Evolutionary conservation across 2,329 filamentous ascomycete genomes (phyloP).

Genomic region (Colletotrichum gloeosporioides): DNA sequence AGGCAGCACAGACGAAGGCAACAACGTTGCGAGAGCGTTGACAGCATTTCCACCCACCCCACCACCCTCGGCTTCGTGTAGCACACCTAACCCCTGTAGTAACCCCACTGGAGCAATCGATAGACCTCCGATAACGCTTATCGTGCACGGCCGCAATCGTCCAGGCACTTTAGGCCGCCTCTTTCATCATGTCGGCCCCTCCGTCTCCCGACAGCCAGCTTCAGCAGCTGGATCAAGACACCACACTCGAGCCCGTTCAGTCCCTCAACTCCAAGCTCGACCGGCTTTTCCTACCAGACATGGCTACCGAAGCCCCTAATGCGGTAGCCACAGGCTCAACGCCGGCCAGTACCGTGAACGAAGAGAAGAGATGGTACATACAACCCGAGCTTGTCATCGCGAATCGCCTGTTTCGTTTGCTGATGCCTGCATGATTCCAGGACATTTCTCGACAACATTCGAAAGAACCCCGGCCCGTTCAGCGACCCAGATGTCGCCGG

Average conservation of each 20-base stretch:
- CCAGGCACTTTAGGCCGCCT: neutral
- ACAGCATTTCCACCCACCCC: neutral
- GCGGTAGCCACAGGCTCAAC: neutral
- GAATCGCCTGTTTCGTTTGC: neutral
- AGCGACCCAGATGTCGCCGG: slow-evolving; percentile 66
- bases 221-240: neutral
- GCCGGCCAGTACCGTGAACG: neutral
- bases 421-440: slow-evolving; percentile 46
- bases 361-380: slow-evolving; percentile 19
- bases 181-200: slow-evolving; percentile 6
- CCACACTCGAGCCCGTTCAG: neutral
- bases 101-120: neutral
- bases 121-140: neutral
- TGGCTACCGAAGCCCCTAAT: neutral
- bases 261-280: neutral
- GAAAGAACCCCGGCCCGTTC: slow-evolving; percentile 80
- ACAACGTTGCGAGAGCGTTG: neutral
- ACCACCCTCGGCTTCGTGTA: neutral
- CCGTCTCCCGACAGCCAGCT: neutral
- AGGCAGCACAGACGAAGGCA: neutral
- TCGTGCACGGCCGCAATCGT: neutral
- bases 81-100: neutral
- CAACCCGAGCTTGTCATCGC: neutral
- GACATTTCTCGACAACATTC: slow-evolving; percentile 83
- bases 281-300: neutral